Conservation (phyloP, 495 filamentous ascomycete genomes). For the Aspergillus ellipticus region DNA sequence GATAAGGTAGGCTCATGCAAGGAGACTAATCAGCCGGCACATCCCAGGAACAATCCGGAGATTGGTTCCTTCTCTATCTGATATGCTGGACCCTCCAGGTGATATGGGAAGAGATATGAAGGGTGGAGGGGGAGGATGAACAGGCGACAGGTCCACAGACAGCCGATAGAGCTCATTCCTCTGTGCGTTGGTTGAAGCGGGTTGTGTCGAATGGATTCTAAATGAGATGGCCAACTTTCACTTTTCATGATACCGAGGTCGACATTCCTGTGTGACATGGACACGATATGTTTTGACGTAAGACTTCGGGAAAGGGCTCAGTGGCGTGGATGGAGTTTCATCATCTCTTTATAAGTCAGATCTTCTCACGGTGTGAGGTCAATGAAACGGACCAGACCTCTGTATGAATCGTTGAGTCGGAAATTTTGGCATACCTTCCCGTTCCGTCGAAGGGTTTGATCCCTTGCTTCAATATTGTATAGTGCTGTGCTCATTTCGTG, state of each 20-base stretch:
- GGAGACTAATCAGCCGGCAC: constrained; percentile 12
- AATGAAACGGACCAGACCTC: neutral
- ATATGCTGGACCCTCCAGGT: neutral
- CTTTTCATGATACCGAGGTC: neutral
- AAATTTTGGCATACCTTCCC: neutral
- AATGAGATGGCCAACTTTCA: neutral
- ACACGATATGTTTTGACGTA: neutral
- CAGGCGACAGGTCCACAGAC: neutral
- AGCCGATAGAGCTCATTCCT: neutral
- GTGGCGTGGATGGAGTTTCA: neutral
- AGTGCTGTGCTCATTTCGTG: neutral
- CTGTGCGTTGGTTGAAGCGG: neutral
- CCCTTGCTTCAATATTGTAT: constrained; percentile 6
- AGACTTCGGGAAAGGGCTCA: neutral
- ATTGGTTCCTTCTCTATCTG: constrained; percentile 3
- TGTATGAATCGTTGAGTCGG: neutral
- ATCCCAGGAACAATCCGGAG: neutral
- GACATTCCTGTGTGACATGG: neutral
- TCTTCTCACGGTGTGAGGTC: neutral
- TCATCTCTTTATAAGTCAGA: neutral
- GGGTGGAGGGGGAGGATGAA: neutral
- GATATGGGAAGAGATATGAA: neutral
- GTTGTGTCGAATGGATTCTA: neutral
- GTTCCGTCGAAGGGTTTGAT: neutral
- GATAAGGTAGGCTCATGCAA: constrained; percentile 5